Evolutionary conservation across 208 protist species (phyloP), one percentile per base, ranked within the genome.

Genomic region (Acanthamoeba sp.): DNA sequence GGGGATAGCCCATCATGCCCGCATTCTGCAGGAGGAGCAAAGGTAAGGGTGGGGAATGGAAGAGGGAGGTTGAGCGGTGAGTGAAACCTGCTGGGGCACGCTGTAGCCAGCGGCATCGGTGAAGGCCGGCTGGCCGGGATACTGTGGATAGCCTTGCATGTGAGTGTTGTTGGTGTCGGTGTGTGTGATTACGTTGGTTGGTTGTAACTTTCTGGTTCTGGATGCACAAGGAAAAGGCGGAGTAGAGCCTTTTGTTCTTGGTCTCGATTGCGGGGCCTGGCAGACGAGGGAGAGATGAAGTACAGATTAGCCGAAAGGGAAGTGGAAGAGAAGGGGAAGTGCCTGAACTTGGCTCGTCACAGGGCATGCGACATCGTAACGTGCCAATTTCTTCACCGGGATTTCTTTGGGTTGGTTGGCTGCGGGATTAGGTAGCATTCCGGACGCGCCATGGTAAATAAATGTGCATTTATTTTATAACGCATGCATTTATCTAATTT

Each of bases 1-100:
- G 66, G 10, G 66, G 66, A 76, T 76, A 76, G 66, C 66, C 66
- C 66, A 76, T 76, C 62, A 69, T 69, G 62, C 62, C 62, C 62
- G 29, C 62, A 38, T 76, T 76, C 66, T 76, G 66, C 18, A 29
- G 16, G 1, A 10, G 29, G 2, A 42, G 1, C 16, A 20, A 0
- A 9, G 29, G 0, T 40, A 42, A 42, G 16, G 9, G 16, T 45
- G 1, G 0, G n/a, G 66, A 76, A 16, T 22, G 27, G 1, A 27
- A 34, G n/a, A 5, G 66, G 7, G 48, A 52, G 48, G 48, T 9
- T 52, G 48, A 52, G 18, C 48, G n/a, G n/a, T n/a, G n/a, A n/a
- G n/a, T n/a, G n/a, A n/a, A n/a, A n/a, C n/a, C n/a, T n/a, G n/a
- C 66, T 76, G 66, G 16, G 66, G 29, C n/a, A 76, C n/a, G 32